These are phyloP conservation scores for Curvularia hawaiiensis DNA, from an alignment of 2,329 filamentous ascomycete genomes.

Conservation along the genomic window DNA sequence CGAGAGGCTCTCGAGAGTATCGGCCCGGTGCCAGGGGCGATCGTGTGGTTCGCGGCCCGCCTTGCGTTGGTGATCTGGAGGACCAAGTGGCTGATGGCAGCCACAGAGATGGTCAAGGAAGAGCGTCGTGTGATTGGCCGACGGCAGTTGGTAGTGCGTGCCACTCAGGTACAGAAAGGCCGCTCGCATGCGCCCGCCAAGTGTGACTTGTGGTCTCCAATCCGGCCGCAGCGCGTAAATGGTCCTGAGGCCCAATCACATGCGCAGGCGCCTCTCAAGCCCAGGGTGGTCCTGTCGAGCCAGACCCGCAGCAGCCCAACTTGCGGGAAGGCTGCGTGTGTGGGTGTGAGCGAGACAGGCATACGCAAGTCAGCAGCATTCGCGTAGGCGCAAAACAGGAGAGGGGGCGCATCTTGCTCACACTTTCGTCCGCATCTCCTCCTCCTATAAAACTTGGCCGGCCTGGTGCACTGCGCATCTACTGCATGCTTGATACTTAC, in stretches of 20 bases:
- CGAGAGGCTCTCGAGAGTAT: neutral
- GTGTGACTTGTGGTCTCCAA: slow-evolving; percentile 37
- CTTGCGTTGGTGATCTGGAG: slow-evolving; percentile 1
- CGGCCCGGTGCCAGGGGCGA: slow-evolving; percentile 16
- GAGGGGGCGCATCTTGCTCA: slow-evolving; percentile 16
- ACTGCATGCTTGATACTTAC: neutral
- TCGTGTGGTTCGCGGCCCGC: slow-evolving; percentile 11
- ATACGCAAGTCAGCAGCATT: slow-evolving; percentile 37
- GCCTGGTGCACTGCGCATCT: slow-evolving; percentile 8
- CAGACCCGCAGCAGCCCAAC: slow-evolving; percentile 34
- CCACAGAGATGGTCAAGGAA: slow-evolving; percentile 1
- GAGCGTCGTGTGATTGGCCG: slow-evolving; percentile 1
- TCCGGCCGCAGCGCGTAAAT: slow-evolving; percentile 42
- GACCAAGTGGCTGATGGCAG: slow-evolving; percentile 7
- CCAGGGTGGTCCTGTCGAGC: slow-evolving; percentile 15
- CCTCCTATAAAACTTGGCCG: slow-evolving; percentile 19
- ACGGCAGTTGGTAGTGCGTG: slow-evolving; percentile 12
- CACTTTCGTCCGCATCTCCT: slow-evolving; percentile 3
- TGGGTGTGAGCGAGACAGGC: slow-evolving; percentile 9
- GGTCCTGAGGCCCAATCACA: slow-evolving; percentile 30
- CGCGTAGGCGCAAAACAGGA: slow-evolving; percentile 21
- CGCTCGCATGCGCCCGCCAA: slow-evolving; percentile 39
- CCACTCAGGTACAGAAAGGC: slow-evolving; percentile 24
- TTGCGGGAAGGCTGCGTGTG: slow-evolving; percentile 20
- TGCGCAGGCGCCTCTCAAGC: slow-evolving; percentile 23